These are phyloP conservation scores for Hexamita inflata DNA, from an alignment of 208 protist species.

Conservation along the genomic window DNA sequence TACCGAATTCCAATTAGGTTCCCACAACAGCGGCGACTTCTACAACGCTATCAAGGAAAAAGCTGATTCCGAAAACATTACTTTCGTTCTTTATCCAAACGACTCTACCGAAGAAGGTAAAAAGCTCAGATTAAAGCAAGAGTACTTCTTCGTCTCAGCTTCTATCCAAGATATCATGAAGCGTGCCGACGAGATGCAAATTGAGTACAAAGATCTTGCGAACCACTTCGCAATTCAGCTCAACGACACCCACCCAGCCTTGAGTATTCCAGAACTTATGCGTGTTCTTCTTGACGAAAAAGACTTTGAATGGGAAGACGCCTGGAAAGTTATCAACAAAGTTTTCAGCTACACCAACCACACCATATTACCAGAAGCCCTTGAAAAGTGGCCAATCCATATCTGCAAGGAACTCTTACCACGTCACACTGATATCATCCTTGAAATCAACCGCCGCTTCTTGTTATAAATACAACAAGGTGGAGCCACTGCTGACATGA, in stretches of 20 bases:
- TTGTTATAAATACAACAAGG: constrained; percentile 41
- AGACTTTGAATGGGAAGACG: constrained; percentile 50
- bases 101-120: constrained; percentile 57
- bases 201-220: constrained; percentile 33
- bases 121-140: constrained; percentile 60
- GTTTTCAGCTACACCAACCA: constrained; percentile 67
- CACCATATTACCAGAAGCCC: constrained; percentile 63
- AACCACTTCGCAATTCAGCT: constrained; percentile 56
- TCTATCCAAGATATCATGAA: constrained; percentile 61
- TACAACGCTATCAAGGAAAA: constrained; percentile 48
- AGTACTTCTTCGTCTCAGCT: constrained; percentile 61
- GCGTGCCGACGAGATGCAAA: constrained; percentile 40
- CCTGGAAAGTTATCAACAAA: constrained; percentile 51
- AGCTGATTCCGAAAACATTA: constrained; percentile 55
- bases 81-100: constrained; percentile 67
- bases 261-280: constrained; percentile 61
- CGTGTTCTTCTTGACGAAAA: constrained; percentile 53
- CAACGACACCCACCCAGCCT: constrained; percentile 68
- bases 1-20: constrained; percentile 40
- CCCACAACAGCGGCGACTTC: constrained; percentile 53
- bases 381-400: constrained; percentile 61
- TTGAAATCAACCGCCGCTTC: constrained; percentile 61
- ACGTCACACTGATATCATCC: constrained; percentile 64
- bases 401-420: constrained; percentile 57
- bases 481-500: constrained; percentile 33